phyloP scores from a whole-genome alignment of 192 early-diverging fungal species.

The Coemansia pectinata region DNA sequence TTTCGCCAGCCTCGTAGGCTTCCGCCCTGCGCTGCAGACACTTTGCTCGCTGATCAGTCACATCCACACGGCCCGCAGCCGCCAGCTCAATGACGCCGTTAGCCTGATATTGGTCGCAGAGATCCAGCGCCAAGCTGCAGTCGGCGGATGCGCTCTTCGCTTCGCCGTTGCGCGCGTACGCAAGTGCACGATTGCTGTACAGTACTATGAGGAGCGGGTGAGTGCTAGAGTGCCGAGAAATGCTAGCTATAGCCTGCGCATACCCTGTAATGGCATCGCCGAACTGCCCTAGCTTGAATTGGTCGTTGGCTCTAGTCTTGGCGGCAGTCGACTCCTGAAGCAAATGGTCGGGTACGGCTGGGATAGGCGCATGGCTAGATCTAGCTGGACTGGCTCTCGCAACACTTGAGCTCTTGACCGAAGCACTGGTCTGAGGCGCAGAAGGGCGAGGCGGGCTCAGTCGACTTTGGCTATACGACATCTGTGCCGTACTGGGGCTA shows the following conservation, averaged over 20 bases:
- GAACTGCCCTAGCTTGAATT: constrained; percentile 90
- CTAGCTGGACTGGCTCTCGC: background rate
- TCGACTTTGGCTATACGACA: background rate
- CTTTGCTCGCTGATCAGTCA: constrained; percentile 70
- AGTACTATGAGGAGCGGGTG: constrained; percentile 69
- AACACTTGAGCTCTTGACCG: background rate
- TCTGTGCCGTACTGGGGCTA: background rate
- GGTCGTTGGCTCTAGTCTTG: constrained; percentile 73
- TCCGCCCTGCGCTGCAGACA: constrained; percentile 72
- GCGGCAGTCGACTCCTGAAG: constrained; percentile 18
- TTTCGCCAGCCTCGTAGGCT: constrained; percentile 82
- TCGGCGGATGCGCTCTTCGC: constrained; percentile 71
- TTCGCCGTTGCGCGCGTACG: constrained; percentile 81
- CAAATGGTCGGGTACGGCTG: constrained; percentile 15
- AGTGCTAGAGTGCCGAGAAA: constrained; percentile 53
- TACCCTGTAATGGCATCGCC: constrained; percentile 76
- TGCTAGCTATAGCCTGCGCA: constrained; percentile 60
- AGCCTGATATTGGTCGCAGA: constrained; percentile 33
- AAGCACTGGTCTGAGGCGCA: background rate
- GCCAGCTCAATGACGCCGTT: constrained; percentile 32
- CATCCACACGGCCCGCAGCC: constrained; percentile 22
- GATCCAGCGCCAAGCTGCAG: constrained; percentile 57
- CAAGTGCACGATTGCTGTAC: constrained; percentile 84
- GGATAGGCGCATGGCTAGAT: constrained; percentile 13
- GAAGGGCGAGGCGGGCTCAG: background rate